Evolutionary conservation across 768 basidiomycete species (phyloP).

Genomic region (Rubroboletus pulcherrimus): DNA sequence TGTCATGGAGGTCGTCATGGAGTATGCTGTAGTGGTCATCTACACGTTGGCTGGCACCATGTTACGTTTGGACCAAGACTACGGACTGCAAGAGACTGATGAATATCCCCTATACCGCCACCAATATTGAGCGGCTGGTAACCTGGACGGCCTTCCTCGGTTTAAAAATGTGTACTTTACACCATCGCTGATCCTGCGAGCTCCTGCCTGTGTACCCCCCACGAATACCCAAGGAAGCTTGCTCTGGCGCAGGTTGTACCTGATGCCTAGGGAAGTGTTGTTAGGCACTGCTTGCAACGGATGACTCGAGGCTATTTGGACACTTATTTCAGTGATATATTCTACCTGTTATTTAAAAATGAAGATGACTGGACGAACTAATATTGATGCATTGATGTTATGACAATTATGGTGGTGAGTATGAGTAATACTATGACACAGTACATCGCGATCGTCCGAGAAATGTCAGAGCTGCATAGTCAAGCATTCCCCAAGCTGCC

Average conservation of each 20-base stretch:
- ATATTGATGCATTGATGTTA: neutral
- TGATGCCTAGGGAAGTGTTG: neutral
- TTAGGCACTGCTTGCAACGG: neutral
- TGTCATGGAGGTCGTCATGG: constrained; percentile 57
- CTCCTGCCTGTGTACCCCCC: neutral
- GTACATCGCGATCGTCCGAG: neutral
- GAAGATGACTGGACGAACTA: neutral
- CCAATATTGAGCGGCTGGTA: constrained; percentile 17
- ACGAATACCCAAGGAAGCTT: neutral
- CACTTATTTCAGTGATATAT: neutral
- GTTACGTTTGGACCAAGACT: constrained; percentile 33
- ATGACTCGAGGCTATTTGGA: neutral
- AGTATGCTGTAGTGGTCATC: constrained; percentile 47
- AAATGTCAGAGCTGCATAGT: constrained; percentile 70
- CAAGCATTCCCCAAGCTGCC: constrained; percentile 58
- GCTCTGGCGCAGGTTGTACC: neutral
- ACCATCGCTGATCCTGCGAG: neutral
- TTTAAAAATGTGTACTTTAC: neutral
- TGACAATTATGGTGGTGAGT: too few species aligned
- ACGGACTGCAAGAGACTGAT: constrained; percentile 19
- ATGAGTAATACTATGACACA: too few species aligned
- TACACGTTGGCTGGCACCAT: constrained; percentile 34
- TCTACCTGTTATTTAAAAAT: constrained; percentile 1
- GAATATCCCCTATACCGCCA: constrained; percentile 36
- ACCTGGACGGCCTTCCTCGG: neutral